phyloP scores from a whole-genome alignment of 345 rosid species.

The Ceriops decandra region DNA sequence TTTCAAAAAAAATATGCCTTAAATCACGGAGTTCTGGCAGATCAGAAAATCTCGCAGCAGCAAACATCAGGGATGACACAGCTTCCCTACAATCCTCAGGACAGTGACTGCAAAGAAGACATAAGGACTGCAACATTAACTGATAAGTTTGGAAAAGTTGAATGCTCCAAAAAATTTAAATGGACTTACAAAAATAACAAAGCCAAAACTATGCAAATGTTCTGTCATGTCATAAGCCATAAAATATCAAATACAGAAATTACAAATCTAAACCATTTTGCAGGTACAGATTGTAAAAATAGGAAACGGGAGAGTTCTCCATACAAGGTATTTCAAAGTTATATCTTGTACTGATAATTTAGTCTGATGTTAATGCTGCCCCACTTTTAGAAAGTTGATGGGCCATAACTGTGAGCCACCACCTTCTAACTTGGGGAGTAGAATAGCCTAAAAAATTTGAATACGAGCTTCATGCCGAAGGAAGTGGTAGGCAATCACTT shows the following conservation, averaged over 20 bases:
- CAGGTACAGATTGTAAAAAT: too few relatives aligned
- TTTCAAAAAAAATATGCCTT: conserved; percentile 76
- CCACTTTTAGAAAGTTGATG: too few relatives aligned
- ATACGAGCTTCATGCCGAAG: too few relatives aligned
- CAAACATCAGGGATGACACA: conserved; percentile 79
- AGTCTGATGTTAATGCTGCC: too few relatives aligned
- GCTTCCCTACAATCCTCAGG: conserved; percentile 86
- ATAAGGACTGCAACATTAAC: not conserved
- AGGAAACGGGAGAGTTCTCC: too few relatives aligned
- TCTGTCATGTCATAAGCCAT: not conserved
- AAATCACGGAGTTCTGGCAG: conserved; percentile 85
- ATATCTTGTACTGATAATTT: too few relatives aligned
- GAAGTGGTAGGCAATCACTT: too few relatives aligned
- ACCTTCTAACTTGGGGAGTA: too few relatives aligned
- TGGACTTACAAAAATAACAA: not conserved
- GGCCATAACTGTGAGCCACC: too few relatives aligned
- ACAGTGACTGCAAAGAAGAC: conserved; percentile 54
- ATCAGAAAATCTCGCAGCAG: conserved; percentile 93
- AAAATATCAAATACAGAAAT: not conserved
- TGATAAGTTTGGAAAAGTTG: not conserved
- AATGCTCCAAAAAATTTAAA: not conserved
- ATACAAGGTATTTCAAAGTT: too few relatives aligned
- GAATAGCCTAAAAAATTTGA: too few relatives aligned
- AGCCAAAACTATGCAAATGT: not conserved
- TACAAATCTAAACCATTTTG: not conserved